These are phyloP conservation scores for Ogataea zsoltii DNA, from an alignment of 805 yeast species.

Conservation along the genomic window DNA sequence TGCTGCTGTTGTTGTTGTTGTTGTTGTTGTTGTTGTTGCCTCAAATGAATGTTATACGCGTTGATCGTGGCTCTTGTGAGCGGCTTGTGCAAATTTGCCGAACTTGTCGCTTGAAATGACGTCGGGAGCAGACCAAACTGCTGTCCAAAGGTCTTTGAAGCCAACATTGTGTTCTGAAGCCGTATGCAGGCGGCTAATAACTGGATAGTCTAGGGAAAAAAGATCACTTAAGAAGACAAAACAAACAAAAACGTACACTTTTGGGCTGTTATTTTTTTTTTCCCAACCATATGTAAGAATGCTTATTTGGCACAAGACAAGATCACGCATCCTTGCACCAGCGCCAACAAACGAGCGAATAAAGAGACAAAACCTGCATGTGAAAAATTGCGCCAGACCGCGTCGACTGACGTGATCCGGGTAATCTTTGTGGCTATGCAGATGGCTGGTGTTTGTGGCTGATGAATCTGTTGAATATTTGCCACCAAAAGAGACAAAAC, in stretches of 20 bases:
- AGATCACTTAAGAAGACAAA: neutral
- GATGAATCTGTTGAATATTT: neutral
- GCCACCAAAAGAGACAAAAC: constrained; percentile 2
- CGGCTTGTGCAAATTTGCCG: constrained; percentile 23
- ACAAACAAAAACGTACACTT: neutral
- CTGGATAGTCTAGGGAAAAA: neutral
- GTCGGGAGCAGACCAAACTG: constrained; percentile 5
- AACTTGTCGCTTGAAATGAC: constrained; percentile 1
- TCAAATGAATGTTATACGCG: constrained; percentile 16
- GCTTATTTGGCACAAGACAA: constrained; percentile 1
- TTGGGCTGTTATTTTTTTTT: neutral
- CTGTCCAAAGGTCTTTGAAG: constrained; percentile 3
- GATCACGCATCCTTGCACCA: neutral
- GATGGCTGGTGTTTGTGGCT: neutral
- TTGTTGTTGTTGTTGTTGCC: constrained; percentile 15
- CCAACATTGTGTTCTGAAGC: neutral
- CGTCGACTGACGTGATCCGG: no score
- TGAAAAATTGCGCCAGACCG: neutral
- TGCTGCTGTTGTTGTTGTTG: constrained; percentile 19
- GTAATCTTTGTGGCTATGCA: neutral
- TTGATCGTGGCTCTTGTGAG: constrained; percentile 27
- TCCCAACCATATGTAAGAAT: neutral
- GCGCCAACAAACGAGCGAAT: neutral
- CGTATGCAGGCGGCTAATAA: neutral
- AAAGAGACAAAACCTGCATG: no score